A percentile compares a stretch with the other conserved stretches of the same genome.
Evolutionary conservation across 2,329 filamentous ascomycete species (phyloP).

Genomic region (Juglanconis oblonga): DNA sequence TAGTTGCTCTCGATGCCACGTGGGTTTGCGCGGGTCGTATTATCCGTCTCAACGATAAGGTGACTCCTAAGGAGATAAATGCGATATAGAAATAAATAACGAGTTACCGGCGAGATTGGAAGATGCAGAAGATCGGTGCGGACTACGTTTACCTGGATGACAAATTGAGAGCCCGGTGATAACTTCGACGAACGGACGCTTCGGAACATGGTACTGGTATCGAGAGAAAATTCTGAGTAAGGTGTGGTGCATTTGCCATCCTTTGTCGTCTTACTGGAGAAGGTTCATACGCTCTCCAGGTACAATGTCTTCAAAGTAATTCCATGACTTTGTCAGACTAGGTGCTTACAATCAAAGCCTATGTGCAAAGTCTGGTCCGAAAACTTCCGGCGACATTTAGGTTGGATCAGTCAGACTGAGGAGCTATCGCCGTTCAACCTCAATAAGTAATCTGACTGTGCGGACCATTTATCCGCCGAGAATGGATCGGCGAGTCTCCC

Average conservation of each 20-base stretch:
- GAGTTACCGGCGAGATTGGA: constrained; percentile 25
- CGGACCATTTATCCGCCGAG: no score
- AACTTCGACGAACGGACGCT: constrained; percentile 18
- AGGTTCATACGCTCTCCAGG: background rate
- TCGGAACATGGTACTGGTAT: constrained; percentile 15
- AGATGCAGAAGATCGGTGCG: constrained; percentile 22
- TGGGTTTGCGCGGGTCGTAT: constrained; percentile 26
- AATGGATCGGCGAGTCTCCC: no score
- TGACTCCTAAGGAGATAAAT: constrained; percentile 13
- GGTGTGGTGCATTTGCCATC: no score
- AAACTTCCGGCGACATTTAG: no score
- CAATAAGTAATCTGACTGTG: no score
- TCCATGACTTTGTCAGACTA: no score
- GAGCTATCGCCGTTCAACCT: no score
- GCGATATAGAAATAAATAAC: no score
- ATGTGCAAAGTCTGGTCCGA: no score
- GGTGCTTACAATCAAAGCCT: no score
- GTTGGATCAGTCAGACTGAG: no score
- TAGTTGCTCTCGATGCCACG: constrained; percentile 25
- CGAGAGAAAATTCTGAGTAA: constrained; percentile 10
- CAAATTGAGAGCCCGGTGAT: constrained; percentile 25
- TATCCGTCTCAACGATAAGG: constrained; percentile 23
- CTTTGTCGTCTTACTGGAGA: background rate
- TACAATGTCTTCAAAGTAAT: no score
- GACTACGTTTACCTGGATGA: constrained; percentile 26